Conservation (phyloP, 768 basidiomycete genomes). For the Suillus spraguei region DNA sequence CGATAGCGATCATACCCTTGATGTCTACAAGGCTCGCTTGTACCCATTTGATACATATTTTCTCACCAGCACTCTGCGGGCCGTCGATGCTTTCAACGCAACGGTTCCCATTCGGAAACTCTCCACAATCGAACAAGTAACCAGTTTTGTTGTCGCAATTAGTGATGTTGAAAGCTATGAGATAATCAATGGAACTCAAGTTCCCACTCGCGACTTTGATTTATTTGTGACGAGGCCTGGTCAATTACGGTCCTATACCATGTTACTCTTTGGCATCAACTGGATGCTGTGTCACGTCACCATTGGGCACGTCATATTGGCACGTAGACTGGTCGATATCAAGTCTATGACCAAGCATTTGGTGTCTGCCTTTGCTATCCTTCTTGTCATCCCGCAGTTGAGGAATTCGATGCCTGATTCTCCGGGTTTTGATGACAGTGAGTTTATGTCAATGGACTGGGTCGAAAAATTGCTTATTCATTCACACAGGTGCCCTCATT, state of each 20-base stretch:
- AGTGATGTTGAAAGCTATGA: slow-evolving; percentile 42
- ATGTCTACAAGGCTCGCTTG: slow-evolving; percentile 53
- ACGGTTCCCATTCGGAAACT: slow-evolving; percentile 46
- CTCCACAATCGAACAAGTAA: slow-evolving; percentile 44
- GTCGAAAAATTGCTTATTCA: not conserved
- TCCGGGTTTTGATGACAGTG: slow-evolving; percentile 47
- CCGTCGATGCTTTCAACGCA: slow-evolving; percentile 35
- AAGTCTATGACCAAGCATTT: slow-evolving; percentile 41
- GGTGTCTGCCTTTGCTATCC: slow-evolving; percentile 40
- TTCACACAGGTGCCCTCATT: slow-evolving; percentile 44
- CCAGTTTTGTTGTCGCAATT: slow-evolving; percentile 48
- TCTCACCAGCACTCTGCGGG: slow-evolving; percentile 51
- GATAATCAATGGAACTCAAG: slow-evolving; percentile 20
- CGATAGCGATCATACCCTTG: slow-evolving; percentile 56
- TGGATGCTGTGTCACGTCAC: slow-evolving; percentile 61
- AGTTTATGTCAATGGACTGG: slow-evolving; percentile 21
- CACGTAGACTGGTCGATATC: slow-evolving; percentile 35
- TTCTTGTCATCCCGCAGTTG: slow-evolving; percentile 51
- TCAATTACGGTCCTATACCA: slow-evolving; percentile 44
- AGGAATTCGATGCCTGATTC: slow-evolving; percentile 60
- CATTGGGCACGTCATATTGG: slow-evolving; percentile 47
- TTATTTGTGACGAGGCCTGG: slow-evolving; percentile 47
- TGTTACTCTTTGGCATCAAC: slow-evolving; percentile 48
- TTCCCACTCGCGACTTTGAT: slow-evolving; percentile 45
- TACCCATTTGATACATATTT: slow-evolving; percentile 62